Base-by-base conservation (phyloP, 345 rosid genomes). In the Jatropha curcas region DNA sequence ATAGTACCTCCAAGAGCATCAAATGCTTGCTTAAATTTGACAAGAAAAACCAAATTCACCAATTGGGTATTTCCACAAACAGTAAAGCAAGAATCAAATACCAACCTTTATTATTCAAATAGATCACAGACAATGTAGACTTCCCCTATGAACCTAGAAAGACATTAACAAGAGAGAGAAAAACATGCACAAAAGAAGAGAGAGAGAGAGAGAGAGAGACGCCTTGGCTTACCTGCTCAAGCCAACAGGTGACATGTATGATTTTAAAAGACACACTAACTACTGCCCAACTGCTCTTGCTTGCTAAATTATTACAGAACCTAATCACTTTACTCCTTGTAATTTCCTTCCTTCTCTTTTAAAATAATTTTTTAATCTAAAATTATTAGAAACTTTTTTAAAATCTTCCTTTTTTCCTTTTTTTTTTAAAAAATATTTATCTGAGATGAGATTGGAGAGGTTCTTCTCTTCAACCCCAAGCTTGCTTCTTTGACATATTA, bases 401-500 rank as follows among this genome's bases (percentile, higher is more conserved):
- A 1, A n/a, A 12, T 72, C 62, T 60, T 25, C 30, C 28, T 27
- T 59, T 51, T 59, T 37, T 17, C 10, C 28, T 39, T 61, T 39
- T 60, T 46, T 57, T 62, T 27, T 45, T 33, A 34, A 61, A 61
- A 50, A 46, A 11, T 16, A 25, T 71, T 46, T 60, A 63, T 76
- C 41, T 71, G 65, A 79, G 14, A 72, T 59, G 72, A 60, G 78
- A 84, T 76, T 80, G 84, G 72, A 80, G 84, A 84, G 85, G 90
- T 88, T 85, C 90, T 84, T 88, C 92, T 84, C 94, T 90, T 92
- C 80, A 77, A 74, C 78, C 19, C 83, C 89, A 90, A 90, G 94
- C 86, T 82, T 87, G 71, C 73, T 85, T 67, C 81, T 69, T 81
- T 74, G 63, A 87, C 87, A 81, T 78, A 68, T n/a, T 72, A 81